These are phyloP conservation scores for Baorangia bicolor DNA, from an alignment of 768 basidiomycete species.

Conservation along the genomic window DNA sequence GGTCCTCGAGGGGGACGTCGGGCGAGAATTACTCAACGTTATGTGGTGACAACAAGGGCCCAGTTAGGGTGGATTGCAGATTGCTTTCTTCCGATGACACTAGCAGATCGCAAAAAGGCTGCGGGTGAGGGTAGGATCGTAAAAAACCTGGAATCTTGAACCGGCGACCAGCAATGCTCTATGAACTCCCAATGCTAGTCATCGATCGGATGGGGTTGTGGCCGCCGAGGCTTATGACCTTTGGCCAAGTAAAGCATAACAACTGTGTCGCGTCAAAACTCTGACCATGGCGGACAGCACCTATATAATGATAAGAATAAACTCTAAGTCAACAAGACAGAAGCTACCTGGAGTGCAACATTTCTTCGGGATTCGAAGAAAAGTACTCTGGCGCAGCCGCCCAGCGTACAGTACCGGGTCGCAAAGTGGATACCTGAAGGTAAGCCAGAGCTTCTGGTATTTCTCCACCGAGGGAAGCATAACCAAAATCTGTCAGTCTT, in stretches of 20 bases:
- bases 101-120: not conserved
- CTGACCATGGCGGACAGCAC: conserved; percentile 6
- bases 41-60: not conserved
- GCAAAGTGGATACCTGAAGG: conserved; percentile 4
- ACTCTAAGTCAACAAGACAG: not conserved
- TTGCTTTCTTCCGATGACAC: not conserved
- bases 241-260: not conserved
- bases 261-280: conserved; percentile 1
- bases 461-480: conserved; percentile 6
- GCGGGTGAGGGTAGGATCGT: not conserved
- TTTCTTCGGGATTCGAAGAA: not conserved
- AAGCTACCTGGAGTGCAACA: conserved; percentile 4
- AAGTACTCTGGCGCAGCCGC: conserved; percentile 9
- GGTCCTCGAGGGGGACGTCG: not conserved
- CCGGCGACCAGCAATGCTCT: conserved; percentile 2
- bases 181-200: conserved; percentile 9
- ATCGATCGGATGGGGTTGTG: conserved; percentile 4
- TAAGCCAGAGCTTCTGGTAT: conserved; percentile 2
- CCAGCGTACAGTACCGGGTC: conserved; percentile 3
- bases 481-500: conserved; percentile 8
- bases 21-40: not conserved
- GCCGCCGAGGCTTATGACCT: conserved; percentile 4
- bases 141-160: not conserved
- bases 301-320: not conserved
- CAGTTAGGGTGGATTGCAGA: not conserved